Evolutionary conservation across 305 asterid genomes (phyloP).

Genomic region (Nicotiana rustica): DNA sequence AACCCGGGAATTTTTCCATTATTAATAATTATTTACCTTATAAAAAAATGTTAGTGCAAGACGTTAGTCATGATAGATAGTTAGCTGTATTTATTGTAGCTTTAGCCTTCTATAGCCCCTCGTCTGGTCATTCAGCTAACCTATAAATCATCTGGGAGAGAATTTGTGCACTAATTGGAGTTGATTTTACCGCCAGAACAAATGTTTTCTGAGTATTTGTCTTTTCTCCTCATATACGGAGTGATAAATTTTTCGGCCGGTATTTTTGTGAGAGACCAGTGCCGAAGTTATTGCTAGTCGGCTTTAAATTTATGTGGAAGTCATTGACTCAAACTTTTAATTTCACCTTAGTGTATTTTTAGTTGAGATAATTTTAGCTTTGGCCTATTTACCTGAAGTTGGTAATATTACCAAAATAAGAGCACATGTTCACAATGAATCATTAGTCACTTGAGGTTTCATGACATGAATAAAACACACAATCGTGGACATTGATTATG

Average conservation of each 20-base stretch:
- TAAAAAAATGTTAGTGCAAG: not conserved
- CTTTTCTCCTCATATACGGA: not conserved
- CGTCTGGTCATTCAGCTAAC: too few relatives aligned
- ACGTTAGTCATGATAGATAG: too few relatives aligned
- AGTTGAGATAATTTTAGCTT: not conserved
- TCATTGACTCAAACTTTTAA: not conserved
- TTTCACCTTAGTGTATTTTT: not conserved
- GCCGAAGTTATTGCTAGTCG: too few relatives aligned
- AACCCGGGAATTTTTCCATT: not conserved
- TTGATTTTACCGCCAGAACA: not conserved
- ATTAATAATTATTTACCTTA: conserved; percentile 20
- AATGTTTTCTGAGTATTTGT: not conserved
- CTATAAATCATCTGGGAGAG: too few relatives aligned
- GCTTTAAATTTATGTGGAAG: not conserved
- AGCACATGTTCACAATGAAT: not conserved
- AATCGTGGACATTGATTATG: not conserved
- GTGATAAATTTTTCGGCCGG: not conserved
- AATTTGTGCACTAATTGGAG: too few relatives aligned
- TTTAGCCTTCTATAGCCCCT: too few relatives aligned
- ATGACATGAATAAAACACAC: not conserved
- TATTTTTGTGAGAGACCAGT: not conserved
- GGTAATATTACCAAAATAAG: not conserved
- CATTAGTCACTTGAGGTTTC: not conserved
- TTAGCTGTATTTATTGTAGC: too few relatives aligned
- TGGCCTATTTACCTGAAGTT: not conserved